phyloP scores from a whole-genome alignment of 139 green algal genomes.

The Pycnococcus provasolii region DNA sequence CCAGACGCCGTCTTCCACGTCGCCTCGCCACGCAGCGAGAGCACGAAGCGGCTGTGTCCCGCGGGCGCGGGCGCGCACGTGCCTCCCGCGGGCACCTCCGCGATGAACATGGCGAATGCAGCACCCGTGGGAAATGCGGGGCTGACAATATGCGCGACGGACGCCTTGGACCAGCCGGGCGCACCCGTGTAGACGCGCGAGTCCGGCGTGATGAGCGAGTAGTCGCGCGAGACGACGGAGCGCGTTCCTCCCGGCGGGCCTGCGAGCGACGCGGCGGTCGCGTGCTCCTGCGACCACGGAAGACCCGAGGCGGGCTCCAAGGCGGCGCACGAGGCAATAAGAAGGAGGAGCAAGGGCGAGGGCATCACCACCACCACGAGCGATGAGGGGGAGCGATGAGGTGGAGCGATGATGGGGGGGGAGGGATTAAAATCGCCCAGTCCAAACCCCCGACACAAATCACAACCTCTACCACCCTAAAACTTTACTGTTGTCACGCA shows the following conservation, averaged over 20 bases:
- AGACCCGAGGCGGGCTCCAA: too few species aligned
- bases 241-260: constrained; percentile 63
- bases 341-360: too few species aligned
- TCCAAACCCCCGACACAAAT: too few species aligned
- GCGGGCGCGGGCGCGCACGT: constrained; percentile 11
- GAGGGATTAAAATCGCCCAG: too few species aligned
- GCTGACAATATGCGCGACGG: constrained; percentile 63
- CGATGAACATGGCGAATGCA: constrained; percentile 76
- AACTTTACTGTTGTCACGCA: too few species aligned
- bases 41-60: constrained; percentile 48
- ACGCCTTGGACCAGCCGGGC: constrained; percentile 43
- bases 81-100: constrained; percentile 37
- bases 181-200: constrained; percentile 50
- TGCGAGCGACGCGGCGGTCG: too few species aligned
- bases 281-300: too few species aligned
- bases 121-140: constrained; percentile 40
- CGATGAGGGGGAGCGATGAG: too few species aligned
- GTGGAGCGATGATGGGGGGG: too few species aligned
- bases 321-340: too few species aligned
- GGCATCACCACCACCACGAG: too few species aligned
- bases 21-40: constrained; percentile 55
- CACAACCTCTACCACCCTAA: too few species aligned
- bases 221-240: constrained; percentile 52
- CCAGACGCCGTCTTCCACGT: constrained; percentile 37
- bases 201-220: constrained; percentile 74